These are phyloP conservation scores for Pugionium dolabratum DNA, from an alignment of 345 rosid genomes.

Conservation along the genomic window DNA sequence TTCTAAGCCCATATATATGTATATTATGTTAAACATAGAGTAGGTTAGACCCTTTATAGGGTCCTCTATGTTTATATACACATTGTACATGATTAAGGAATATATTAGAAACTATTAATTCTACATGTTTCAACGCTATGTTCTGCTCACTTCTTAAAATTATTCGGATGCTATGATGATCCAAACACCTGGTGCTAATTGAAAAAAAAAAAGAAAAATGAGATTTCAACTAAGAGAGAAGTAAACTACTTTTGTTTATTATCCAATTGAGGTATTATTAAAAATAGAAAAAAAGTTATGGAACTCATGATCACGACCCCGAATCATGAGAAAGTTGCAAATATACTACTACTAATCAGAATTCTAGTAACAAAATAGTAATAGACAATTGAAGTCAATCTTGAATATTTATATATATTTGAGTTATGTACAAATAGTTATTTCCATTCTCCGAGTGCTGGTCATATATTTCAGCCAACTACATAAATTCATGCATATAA, in stretches of 20 bases:
- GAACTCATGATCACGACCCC: conserved; percentile 30
- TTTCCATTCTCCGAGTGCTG: conserved; percentile 4
- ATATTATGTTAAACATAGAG: no score
- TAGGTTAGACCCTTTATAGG: no score
- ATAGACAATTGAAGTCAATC: conserved; percentile 10
- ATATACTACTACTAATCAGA: conserved; percentile 1
- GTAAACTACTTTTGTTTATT: conserved; percentile 2
- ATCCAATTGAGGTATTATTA: background rate
- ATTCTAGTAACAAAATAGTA: conserved; percentile 7
- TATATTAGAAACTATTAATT: no score
- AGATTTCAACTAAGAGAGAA: background rate
- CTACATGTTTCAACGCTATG: no score
- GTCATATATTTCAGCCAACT: conserved; percentile 22
- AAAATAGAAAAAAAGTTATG: conserved; percentile 11
- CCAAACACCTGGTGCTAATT: no score
- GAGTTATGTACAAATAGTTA: background rate
- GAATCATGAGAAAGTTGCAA: conserved; percentile 26
- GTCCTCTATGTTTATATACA: no score
- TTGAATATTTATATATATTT: conserved; percentile 18
- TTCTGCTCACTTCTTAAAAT: no score
- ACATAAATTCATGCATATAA: background rate
- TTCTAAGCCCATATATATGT: no score
- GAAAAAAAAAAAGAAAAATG: no score
- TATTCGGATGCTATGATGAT: no score
- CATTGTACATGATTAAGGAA: no score